These are phyloP conservation scores for Fusarium euwallaceae DNA, from an alignment of 2,329 filamentous ascomycete genomes.

Conservation along the genomic window DNA sequence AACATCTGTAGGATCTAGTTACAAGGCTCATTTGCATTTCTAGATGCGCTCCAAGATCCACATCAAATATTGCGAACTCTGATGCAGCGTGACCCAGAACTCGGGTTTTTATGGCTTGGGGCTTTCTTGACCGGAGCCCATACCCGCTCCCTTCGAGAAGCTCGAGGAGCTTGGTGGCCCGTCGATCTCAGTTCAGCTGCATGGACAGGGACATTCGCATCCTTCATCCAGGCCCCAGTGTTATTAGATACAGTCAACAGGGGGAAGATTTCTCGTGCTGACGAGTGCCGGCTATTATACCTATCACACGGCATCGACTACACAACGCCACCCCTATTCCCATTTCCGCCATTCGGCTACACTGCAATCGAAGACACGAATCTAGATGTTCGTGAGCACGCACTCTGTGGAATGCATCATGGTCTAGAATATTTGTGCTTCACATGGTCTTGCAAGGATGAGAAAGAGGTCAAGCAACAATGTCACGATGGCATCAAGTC, in stretches of 20 bases:
- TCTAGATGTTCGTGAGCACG: conserved; percentile 31
- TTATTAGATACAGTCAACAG: background rate
- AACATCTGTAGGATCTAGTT: background rate
- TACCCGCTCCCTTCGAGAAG: conserved; percentile 6
- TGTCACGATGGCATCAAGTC: background rate
- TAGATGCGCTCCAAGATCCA: background rate
- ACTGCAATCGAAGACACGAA: conserved; percentile 28
- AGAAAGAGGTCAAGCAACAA: background rate
- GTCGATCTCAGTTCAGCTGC: conserved; percentile 26
- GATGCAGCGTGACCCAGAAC: conserved; percentile 24
- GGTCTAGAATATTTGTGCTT: conserved; percentile 8
- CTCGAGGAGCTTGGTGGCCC: conserved; percentile 17
- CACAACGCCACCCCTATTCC: conserved; percentile 20
- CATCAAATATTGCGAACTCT: conserved; percentile 13
- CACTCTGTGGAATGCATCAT: conserved; percentile 15
- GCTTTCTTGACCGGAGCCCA: conserved; percentile 29
- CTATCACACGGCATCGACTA: conserved; percentile 21
- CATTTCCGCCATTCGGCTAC: conserved; percentile 33
- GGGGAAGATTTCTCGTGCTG: conserved; percentile 28
- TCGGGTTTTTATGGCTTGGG: conserved; percentile 33
- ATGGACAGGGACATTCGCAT: conserved; percentile 25
- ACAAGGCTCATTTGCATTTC: background rate
- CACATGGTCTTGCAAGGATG: conserved; percentile 14
- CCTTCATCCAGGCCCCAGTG: conserved; percentile 27
- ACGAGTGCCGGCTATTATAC: conserved; percentile 33